phyloP scores from a whole-genome alignment of 2,329 filamentous ascomycete genomes.

The Cercospora sp. region DNA sequence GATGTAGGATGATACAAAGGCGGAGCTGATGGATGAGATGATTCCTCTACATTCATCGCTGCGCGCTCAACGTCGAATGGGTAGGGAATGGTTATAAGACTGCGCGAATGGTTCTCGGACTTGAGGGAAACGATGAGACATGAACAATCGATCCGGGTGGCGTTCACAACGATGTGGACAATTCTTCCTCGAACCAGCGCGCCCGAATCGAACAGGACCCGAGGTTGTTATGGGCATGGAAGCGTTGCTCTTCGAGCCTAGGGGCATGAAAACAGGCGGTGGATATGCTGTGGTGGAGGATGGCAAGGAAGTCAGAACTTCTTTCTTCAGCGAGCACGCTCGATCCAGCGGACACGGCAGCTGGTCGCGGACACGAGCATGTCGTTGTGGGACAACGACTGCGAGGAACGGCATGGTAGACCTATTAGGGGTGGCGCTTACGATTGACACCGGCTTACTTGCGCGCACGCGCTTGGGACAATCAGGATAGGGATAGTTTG shows the following conservation, averaged over 20 bases:
- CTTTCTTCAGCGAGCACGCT: background rate
- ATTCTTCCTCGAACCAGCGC: no score
- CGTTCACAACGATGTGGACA: background rate
- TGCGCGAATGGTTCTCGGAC: background rate
- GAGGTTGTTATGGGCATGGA: background rate
- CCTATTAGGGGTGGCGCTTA: background rate
- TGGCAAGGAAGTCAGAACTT: background rate
- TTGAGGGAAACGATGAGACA: background rate
- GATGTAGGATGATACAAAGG: background rate
- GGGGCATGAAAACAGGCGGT: background rate
- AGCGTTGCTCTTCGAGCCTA: rapidly evolving
- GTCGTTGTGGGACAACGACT: background rate
- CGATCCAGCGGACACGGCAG: background rate
- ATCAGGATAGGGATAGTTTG: background rate
- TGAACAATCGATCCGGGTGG: background rate
- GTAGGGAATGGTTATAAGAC: background rate
- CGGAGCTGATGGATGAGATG: background rate
- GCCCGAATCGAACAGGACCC: background rate
- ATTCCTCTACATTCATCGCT: background rate
- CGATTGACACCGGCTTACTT: background rate
- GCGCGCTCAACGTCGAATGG: no score
- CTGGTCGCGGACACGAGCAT: background rate
- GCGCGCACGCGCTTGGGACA: background rate
- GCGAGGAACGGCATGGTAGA: background rate
- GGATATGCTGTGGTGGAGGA: background rate